Base-by-base conservation (phyloP, 148 eudicot genomes). In the Dianthus caryophyllus region DNA sequence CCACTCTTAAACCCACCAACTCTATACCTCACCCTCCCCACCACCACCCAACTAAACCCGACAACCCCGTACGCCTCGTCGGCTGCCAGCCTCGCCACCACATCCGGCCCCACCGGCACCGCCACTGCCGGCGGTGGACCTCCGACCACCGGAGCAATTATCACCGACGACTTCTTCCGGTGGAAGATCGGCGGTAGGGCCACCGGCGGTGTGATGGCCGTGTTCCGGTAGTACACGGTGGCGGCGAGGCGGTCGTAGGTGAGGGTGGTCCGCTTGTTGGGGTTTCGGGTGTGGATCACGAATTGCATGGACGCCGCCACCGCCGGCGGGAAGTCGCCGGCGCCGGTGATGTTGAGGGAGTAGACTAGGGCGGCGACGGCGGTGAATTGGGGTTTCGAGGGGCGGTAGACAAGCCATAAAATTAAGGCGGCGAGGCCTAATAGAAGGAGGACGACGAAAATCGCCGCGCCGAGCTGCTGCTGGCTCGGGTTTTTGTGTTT, bases 381-480 rank as follows among this genome's bases (percentile, higher is more conserved):
- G 17, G 66, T 55, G 84, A 82, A 93, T 36, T 47, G 73, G n/a
- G 98, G 96, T 9, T 80, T 80, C 8, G 82, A 71, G 17, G 91
- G 91, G 22, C 87, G 83, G 79, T 89, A 93, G 61, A 93, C 33
- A 9, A 93, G 75, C 85, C 84, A 93, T 8, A 93, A 56, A 22
- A 76, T 75, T 52, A 93, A 78, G 26, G 71, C 84, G 12, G 87
- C 60, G 65, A 83, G 56, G 61, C 76, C 87, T 21, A 80, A 27
- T 6, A 93, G 53, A 51, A 84, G 36, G 44, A 84, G 73, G 54
- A 83, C 10, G 61, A 66, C 38, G 53, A 70, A 46, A 6, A 84
- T 25, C 21, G 71, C 53, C 9, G 71, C 75, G 36, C 65, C 65
- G 24, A 82, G 14, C 22, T 44, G 61, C 0, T 56, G 49, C 43